Conservation (phyloP, 371 early-diverging fungal genomes). For the Sanchytrium tribonematis region DNA sequence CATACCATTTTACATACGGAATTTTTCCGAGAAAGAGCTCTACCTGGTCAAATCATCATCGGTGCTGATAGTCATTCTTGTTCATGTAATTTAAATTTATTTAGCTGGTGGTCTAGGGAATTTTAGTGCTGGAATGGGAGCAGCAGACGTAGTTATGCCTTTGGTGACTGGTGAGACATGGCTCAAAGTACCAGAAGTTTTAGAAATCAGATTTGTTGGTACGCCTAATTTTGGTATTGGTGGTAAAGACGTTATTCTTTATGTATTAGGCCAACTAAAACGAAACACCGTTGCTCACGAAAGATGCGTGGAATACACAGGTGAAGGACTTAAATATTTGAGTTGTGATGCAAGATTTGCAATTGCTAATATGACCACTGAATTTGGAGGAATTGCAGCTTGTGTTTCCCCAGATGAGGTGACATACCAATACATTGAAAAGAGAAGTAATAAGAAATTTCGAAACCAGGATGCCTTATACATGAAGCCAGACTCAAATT, state of each 20-base stretch:
- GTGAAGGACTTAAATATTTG: constrained; percentile 36
- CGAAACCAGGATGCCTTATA: constrained; percentile 28
- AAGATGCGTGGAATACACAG: constrained; percentile 44
- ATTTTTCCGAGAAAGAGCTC: constrained; percentile 47
- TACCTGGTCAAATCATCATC: constrained; percentile 43
- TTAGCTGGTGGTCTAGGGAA: constrained; percentile 40
- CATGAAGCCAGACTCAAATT: constrained; percentile 37
- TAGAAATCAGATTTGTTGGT: constrained; percentile 35
- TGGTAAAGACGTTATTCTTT: constrained; percentile 43
- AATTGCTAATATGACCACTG: constrained; percentile 48
- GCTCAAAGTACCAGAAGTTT: constrained; percentile 46
- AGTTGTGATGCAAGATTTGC: constrained; percentile 48
- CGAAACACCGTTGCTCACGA: constrained; percentile 50
- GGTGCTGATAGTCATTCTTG: constrained; percentile 56
- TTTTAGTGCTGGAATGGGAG: constrained; percentile 45
- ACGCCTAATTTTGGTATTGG: constrained; percentile 41
- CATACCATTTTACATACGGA: constrained; percentile 48
- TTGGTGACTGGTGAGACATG: constrained; percentile 50
- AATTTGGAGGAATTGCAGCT: constrained; percentile 51
- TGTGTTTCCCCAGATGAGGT: constrained; percentile 40
- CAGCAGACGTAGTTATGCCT: constrained; percentile 51
- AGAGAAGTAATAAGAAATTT: constrained; percentile 32
- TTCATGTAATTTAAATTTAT: no score
- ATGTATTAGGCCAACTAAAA: constrained; percentile 42
- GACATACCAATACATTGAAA: constrained; percentile 33